Evolutionary conservation across 805 yeast genomes (phyloP).

Genomic region (Candida tibetensis): DNA sequence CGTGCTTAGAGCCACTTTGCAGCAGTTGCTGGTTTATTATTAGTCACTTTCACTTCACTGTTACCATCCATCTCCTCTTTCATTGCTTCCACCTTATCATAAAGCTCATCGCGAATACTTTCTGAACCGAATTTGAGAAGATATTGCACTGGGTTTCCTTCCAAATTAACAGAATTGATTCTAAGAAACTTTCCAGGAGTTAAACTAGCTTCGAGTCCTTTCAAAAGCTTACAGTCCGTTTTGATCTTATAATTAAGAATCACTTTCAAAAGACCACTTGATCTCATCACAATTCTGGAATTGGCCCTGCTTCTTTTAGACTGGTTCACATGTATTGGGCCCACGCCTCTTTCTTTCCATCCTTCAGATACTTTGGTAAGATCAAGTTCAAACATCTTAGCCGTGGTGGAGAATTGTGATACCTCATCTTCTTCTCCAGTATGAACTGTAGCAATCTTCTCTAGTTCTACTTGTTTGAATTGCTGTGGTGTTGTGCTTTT

Average conservation of each 20-base stretch:
- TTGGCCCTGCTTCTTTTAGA: slow-evolving; percentile 34
- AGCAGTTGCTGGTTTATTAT: no score
- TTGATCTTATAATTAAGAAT: slow-evolving; percentile 72
- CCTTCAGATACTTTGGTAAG: slow-evolving; percentile 65
- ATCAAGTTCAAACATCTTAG: slow-evolving; percentile 76
- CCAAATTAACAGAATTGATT: slow-evolving; percentile 59
- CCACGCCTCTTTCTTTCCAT: slow-evolving; percentile 96
- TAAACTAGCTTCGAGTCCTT: slow-evolving; percentile 85
- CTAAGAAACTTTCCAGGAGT: slow-evolving; percentile 82
- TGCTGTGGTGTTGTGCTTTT: slow-evolving; percentile 24
- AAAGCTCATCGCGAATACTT: slow-evolving; percentile 57
- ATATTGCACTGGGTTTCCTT: slow-evolving; percentile 73
- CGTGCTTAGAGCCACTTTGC: no score
- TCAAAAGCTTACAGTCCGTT: slow-evolving; percentile 57
- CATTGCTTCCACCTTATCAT: slow-evolving; percentile 45
- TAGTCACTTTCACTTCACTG: no score
- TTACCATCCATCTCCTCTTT: slow-evolving; percentile 15
- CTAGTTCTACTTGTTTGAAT: slow-evolving; percentile 59
- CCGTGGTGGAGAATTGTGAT: slow-evolving; percentile 63
- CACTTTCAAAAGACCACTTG: slow-evolving; percentile 80
- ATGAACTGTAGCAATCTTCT: slow-evolving; percentile 51
- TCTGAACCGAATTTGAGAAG: slow-evolving; percentile 70
- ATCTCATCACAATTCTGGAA: slow-evolving; percentile 83
- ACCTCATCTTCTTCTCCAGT: slow-evolving; percentile 92
- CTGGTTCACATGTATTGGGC: slow-evolving; percentile 77